Evolutionary conservation across 495 filamentous ascomycete species (phyloP), one percentile per base, ranked within the genome.

Genomic region (Aspergillus sparsus): DNA sequence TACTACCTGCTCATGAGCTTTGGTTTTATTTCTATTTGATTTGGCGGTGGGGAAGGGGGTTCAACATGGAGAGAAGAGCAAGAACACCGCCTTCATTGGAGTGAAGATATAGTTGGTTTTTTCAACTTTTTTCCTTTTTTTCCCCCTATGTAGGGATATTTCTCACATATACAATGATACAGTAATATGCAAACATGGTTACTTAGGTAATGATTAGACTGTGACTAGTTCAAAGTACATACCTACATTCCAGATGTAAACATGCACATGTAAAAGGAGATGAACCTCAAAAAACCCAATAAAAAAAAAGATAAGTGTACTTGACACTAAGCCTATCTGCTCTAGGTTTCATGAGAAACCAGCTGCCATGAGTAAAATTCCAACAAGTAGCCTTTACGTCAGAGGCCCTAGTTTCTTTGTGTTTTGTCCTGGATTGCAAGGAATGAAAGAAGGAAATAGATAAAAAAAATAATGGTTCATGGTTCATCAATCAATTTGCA

Each of bases 401-500:
- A 41, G 7, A n/a, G 3, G 37, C 37, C 37, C 37, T n/a, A 41
- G 37, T 4, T 41, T 41, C n/a, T 6, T 18, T 51, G 32, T 13
- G 8, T 18, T 6, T 21, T 31, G 12, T 50, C 31, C 27, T 47
- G 44, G 15, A 21, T 47, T n/a, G 44, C 16, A n/a, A 47, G 5
- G 44, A 47, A 18, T 18, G 42, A 46, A 46, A 46, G 15, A 2
- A 33, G 32, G 15, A 13, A 32, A 51, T 11, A 27, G 1, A 27
- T 5, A 33, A 50, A 34, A 13, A 32, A 34, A 5, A 13, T 32
- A 5, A 13, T 32, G 49, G 5, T 51, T 34, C 49, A 51, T 51
- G 49, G 10, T 51, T 51, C 49, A 51, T 51, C 49, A 51, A 34
- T 51, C 45, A 49, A 49, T 15, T 21, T 51, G 49, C 32, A 33